Percentiles rank a stretch among this genome's conserved stretches.
Conservation (phyloP, 495 filamentous ascomycete genomes). For the Penicillium roqueforti region DNA sequence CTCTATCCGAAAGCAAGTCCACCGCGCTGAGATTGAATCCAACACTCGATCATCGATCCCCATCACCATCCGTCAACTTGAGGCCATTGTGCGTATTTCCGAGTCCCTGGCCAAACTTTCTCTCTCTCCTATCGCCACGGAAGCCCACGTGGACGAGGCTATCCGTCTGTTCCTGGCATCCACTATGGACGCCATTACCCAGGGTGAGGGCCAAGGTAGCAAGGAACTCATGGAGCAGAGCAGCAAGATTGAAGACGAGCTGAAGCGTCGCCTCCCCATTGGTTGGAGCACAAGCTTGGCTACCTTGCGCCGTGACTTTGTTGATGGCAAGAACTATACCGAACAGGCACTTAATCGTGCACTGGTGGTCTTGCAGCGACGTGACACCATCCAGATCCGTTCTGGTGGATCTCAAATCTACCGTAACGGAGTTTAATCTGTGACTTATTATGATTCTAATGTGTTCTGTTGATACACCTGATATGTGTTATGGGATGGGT, state of each 20-base stretch:
- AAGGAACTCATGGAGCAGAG: conserved; percentile 89
- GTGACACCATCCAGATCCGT: conserved; percentile 88
- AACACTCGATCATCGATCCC: conserved; percentile 88
- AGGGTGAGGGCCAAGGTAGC: conserved; percentile 74
- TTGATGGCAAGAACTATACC: conserved; percentile 78
- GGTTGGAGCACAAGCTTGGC: conserved; percentile 91
- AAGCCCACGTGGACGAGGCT: conserved; percentile 93
- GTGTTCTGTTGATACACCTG: conserved; percentile 23
- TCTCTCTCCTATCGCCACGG: conserved; percentile 78
- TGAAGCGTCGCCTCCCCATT: conserved; percentile 82
- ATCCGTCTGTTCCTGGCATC: conserved; percentile 95
- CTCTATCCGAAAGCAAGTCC: conserved; percentile 89
- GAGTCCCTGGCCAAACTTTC: conserved; percentile 91
- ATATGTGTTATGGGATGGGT: conserved; percentile 22
- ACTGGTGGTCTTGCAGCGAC: conserved; percentile 76
- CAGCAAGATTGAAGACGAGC: conserved; percentile 82
- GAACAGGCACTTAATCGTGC: conserved; percentile 83
- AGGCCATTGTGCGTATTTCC: conserved; percentile 95
- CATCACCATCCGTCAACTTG: conserved; percentile 95
- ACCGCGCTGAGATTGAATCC: conserved; percentile 79
- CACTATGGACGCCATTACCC: conserved; percentile 96
- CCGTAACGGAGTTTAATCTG: conserved; percentile 58
- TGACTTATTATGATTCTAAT: conserved; percentile 19
- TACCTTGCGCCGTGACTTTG: conserved; percentile 83
- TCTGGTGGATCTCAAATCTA: conserved; percentile 87